Percentiles rank a stretch among this genome's conserved stretches.
Evolutionary conservation across 306 rosid species (phyloP).

Genomic region (Quercus alba): DNA sequence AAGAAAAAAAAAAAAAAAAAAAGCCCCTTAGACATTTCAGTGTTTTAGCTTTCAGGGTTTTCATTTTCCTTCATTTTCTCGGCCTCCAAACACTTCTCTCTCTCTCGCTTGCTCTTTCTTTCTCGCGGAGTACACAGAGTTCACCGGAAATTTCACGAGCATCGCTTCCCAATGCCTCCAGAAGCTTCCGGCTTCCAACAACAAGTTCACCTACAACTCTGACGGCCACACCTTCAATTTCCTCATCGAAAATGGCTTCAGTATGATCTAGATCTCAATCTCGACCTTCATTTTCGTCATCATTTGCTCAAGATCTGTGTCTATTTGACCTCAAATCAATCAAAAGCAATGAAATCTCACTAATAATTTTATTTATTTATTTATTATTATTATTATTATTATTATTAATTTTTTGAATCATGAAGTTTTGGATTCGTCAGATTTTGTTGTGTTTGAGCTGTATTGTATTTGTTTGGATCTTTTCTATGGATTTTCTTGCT

Average conservation of each 20-base stretch:
- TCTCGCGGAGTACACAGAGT: constrained; percentile 80
- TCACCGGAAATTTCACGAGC: constrained; percentile 67
- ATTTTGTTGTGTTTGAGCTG: background rate
- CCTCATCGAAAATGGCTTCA: constrained; percentile 85
- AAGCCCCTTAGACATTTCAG: no score
- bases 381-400: no score
- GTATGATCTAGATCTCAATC: constrained; percentile 30
- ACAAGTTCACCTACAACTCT: constrained; percentile 88
- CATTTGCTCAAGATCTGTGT: background rate
- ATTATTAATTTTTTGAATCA: background rate
- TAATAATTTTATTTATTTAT: no score
- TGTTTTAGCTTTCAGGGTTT: no score
- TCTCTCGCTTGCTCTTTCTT: background rate
- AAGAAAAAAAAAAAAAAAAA: no score
- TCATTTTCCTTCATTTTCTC: no score
- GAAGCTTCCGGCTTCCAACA: constrained; percentile 86
- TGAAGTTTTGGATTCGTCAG: background rate
- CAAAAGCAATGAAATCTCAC: no score
- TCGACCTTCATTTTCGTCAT: background rate
- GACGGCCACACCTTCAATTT: constrained; percentile 97
- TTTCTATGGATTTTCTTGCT: background rate
- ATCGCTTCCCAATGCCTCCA: constrained; percentile 92
- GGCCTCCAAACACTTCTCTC: no score
- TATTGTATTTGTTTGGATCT: background rate
- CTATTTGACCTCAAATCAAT: background rate